A percentile compares a stretch with the other conserved stretches of the same genome.
phyloP scores from a whole-genome alignment of 2,329 filamentous ascomycete species.

The Venturia nashicola region DNA sequence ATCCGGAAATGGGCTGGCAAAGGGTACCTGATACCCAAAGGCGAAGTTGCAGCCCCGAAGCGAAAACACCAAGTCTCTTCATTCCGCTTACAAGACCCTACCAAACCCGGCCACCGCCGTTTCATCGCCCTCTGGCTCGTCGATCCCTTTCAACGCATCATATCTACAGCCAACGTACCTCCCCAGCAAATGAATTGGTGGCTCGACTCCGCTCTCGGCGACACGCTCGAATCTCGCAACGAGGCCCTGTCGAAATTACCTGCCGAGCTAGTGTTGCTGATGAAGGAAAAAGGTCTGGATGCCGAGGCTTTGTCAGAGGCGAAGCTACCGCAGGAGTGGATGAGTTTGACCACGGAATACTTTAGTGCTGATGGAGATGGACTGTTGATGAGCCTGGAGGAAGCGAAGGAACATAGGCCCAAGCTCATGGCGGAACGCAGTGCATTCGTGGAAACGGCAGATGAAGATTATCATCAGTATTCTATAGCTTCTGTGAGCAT shows the following conservation, averaged over 20 bases:
- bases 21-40: too few relatives aligned
- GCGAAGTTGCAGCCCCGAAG: too few relatives aligned
- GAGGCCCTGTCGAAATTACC: background rate
- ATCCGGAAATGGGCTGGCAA: too few relatives aligned
- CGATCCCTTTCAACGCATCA: constrained; percentile 40
- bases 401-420: constrained; percentile 4
- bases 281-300: background rate
- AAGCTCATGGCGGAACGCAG: constrained; percentile 10
- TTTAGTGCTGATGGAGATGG: background rate
- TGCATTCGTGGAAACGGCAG: background rate
- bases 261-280: background rate
- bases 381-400: background rate
- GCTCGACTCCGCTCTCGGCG: background rate
- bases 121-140: constrained; percentile 48
- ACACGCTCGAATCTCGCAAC: background rate
- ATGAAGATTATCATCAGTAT: background rate
- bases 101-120: constrained; percentile 41
- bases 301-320: background rate
- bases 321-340: background rate
- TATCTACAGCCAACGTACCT: constrained; percentile 40
- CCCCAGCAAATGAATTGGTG: constrained; percentile 38
- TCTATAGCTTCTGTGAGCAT: constrained; percentile 10
- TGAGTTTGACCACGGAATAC: background rate
- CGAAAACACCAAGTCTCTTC: constrained; percentile 40
- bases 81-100: constrained; percentile 37